Evolutionary conservation across 495 filamentous ascomycete species (phyloP).

Genomic region (Xeromyces bisporus): DNA sequence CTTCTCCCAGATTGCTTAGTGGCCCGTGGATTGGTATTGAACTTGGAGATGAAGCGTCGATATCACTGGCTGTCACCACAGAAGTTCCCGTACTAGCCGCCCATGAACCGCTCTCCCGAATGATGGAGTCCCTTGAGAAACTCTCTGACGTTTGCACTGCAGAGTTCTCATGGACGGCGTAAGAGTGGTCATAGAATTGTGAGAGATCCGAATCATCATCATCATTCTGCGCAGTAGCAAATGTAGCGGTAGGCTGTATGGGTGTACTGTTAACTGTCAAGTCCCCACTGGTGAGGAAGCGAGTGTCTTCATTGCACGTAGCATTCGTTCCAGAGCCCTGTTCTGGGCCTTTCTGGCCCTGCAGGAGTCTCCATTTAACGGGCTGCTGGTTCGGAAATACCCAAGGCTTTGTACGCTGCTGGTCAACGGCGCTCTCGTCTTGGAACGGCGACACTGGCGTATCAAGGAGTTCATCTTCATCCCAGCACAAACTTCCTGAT

Average conservation of each 20-base stretch:
- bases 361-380: conserved; percentile 28
- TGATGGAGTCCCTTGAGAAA: conserved; percentile 9
- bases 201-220: conserved; percentile 18
- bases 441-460: conserved; percentile 32
- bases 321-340: conserved; percentile 5
- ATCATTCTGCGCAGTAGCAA: conserved; percentile 14
- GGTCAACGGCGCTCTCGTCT: conserved; percentile 3
- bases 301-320: conserved; percentile 14
- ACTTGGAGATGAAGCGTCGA: conserved; percentile 1
- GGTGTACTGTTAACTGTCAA: conserved; percentile 13
- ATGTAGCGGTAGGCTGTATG: too few relatives aligned
- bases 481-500: conserved; percentile 36
- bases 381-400: conserved; percentile 4
- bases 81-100: conserved; percentile 11
- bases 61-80: conserved; percentile 8
- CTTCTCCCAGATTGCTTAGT: conserved; percentile 47
- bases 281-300: conserved; percentile 33
- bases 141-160: conserved; percentile 12
- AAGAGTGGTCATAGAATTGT: conserved; percentile 59
- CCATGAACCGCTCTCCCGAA: conserved; percentile 12
- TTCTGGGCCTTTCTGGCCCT: conserved; percentile 4
- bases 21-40: conserved; percentile 10
- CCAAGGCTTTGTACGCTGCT: not conserved
- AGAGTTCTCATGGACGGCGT: conserved; percentile 40
- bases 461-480: conserved; percentile 30